phyloP scores from a whole-genome alignment of 1,139 yeast genomes.

The Saccharomyces hybrid region DNA sequence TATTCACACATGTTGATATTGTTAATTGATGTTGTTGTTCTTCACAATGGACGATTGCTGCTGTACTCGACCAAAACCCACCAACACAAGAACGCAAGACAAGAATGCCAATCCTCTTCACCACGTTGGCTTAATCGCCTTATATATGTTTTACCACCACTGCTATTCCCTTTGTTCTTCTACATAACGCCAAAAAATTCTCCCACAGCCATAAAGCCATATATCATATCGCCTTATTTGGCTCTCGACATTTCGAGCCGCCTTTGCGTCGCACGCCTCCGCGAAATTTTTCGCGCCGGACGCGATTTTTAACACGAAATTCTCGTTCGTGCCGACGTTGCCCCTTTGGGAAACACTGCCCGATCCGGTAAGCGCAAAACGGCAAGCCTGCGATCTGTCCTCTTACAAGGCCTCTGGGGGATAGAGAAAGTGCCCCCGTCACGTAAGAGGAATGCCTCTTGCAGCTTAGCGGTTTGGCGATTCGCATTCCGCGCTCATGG shows the following conservation, averaged over 20 bases:
- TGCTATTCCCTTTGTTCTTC: neutral
- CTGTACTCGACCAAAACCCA: neutral
- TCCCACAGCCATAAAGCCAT: neutral
- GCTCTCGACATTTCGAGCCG: neutral
- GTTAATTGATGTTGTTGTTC: neutral
- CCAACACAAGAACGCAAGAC: neutral
- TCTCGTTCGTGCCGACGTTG: neutral
- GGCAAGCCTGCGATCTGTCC: neutral
- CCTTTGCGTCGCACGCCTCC: neutral
- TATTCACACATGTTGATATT: slow-evolving; percentile 21
- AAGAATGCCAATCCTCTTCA: neutral
- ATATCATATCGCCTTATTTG: neutral
- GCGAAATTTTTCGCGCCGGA: neutral
- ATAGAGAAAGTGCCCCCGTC: neutral
- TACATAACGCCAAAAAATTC: neutral
- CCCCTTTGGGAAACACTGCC: neutral
- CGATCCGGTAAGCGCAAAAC: neutral
- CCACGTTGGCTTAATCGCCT: neutral
- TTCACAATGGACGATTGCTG: slow-evolving; percentile 3
- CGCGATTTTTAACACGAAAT: neutral
- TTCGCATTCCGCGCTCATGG: neutral
- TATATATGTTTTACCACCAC: neutral
- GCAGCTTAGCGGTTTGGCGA: neutral
- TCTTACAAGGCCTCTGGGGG: neutral
- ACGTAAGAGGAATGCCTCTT: neutral